Evolutionary conservation across 2,329 filamentous ascomycete species (phyloP), one percentile per base, ranked within the genome.

Genomic region (Fusarium staphyleae): DNA sequence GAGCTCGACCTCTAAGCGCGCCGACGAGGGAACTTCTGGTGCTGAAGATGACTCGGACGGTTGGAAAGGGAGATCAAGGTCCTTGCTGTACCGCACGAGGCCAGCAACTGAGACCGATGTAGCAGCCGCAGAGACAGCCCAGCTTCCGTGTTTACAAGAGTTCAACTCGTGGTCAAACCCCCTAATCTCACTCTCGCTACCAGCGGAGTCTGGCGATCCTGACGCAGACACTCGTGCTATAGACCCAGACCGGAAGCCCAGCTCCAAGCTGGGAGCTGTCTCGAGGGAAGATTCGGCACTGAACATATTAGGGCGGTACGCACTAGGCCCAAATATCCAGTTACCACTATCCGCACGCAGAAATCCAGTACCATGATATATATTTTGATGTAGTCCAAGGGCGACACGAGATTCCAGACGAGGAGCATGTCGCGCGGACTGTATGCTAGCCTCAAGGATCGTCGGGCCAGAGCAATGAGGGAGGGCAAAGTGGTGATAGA

Each of bases 1-100:
- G 1, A 80, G 61, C 47, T 80, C 78, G 8, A 75, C 67, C 50
- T 81, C 78, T 13, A 78, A 33, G 8, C 75, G 74, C 39, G 76
- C 63, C 10, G 66, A 53, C 5, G 55, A 13, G n/a, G 58, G 47
- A 9, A 40, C 12, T 6, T 55, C 30, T 5, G 54, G 56, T 26
- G 49, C 34, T 4, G 56, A 29, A n/a, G 57, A 45, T n/a, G 57
- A 52, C 6, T 43, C 41, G 4, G 64, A 49, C 32, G 48, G 19
- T 18, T 60, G 60, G 11, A 73, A 62, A 2, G 68, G 64, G 8
- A 74, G 62, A 9, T 60, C 55, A 4, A 78, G 49, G 28, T 77
- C 58, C 15, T 54, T 66, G 47, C 63, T 69, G 13, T 68, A 69
- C 9, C 66, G 58, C 67, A 79, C 45, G 50, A 76, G 75, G 4